phyloP scores from a whole-genome alignment of 1,284 basidiomycete species.

The Kalmanozyma brasiliensis region DNA sequence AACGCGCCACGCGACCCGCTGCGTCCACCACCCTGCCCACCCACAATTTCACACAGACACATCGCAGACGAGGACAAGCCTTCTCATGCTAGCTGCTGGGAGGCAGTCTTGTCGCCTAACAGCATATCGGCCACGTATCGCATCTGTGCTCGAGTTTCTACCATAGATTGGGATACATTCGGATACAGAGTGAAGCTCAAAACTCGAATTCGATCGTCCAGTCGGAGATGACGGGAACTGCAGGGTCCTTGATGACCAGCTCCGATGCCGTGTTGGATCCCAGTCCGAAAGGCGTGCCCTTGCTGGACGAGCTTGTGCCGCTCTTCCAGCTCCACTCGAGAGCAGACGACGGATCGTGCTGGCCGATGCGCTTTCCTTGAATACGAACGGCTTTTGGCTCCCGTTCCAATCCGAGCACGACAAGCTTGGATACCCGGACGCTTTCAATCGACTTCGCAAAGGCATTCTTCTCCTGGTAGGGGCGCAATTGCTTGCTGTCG shows the following conservation, averaged over 20 bases:
- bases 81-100: no score
- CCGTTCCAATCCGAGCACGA: constrained; percentile 60
- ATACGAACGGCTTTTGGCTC: constrained; percentile 40
- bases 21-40: no score
- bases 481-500: constrained; percentile 41
- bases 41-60: neutral
- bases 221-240: constrained; percentile 49
- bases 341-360: neutral
- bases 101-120: no score
- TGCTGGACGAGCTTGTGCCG: constrained; percentile 33
- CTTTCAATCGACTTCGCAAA: constrained; percentile 52
- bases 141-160: no score
- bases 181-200: neutral
- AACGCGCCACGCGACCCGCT: constrained; percentile 10
- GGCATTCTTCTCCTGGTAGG: constrained; percentile 38
- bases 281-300: constrained; percentile 15
- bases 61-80: neutral
- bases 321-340: constrained; percentile 53
- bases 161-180: no score
- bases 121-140: no score
- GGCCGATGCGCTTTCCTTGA: constrained; percentile 23
- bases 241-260: constrained; percentile 61
- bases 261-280: constrained; percentile 42
- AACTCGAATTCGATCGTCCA: constrained; percentile 56
- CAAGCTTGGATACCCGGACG: constrained; percentile 62